Base-by-base conservation (phyloP, 1,139 yeast genomes). In the Wickerhamiella pararugosa region DNA sequence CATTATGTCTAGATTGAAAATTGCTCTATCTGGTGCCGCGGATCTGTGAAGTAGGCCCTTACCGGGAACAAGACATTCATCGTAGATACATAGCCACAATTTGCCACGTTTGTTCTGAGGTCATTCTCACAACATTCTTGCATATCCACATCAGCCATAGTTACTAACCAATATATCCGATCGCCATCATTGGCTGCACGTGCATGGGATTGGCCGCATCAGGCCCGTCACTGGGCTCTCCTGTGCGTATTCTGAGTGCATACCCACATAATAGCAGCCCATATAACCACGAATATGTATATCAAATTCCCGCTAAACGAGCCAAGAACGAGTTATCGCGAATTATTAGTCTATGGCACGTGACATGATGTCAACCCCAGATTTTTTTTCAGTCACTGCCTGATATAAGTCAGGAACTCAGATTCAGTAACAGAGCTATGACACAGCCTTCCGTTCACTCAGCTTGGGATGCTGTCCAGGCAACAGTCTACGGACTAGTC, bases 1-100 rank as follows among this genome's bases (percentile, higher is more conserved):
- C 49, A 46, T 42, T 33, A 48, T 45, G 55, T 44, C 53, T 43
- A 55, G 58, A 55, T 41, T 39, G 44, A 52, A 33, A 39, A 43
- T 36, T 52, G 47, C 53, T 53, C 56, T 50, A 56, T 60, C 61
- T 57, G 62, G 61, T 57, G 62, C 60, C 44, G 46, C 49, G 45
- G 42, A 41, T 38, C 2, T 10, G 9, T 34, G 40, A 43, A 27
- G 27, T 32, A 9, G 36, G 42, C 43, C 44, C 32, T 38, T 37
- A 36, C 38, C 40, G 42, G 30, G 45, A 36, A 38, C 28, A 35
- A 8, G 7, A 42, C 44, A 42, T 42, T 28, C 28, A 32, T n/a
- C n/a, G 9, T 28, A 25, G 9, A 29, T 11, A 10, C 5, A 29
- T 25, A 32, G 7, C 25, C 29, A 29, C 7, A 21, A 25, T 32